A percentile compares a stretch with the other conserved stretches of the same genome.
Conservation (phyloP, 805 yeast genomes). For the Yarrowia sp. region DNA sequence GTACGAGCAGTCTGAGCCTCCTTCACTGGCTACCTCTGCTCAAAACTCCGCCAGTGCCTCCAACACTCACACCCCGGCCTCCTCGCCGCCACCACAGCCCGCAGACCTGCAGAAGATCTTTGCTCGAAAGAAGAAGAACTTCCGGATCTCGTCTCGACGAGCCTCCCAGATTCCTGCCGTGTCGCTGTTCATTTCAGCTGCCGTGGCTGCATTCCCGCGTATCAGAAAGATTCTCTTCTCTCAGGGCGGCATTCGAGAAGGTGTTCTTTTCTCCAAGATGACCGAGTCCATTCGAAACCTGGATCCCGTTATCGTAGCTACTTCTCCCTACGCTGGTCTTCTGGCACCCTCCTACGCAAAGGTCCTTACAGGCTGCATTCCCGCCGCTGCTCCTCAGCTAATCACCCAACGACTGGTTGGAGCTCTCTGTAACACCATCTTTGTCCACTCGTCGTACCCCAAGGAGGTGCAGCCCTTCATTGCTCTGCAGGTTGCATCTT, state of each 20-base stretch:
- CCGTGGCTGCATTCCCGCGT: conserved; percentile 65
- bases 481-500: conserved; percentile 72
- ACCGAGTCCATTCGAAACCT: conserved; percentile 64
- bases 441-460: conserved; percentile 78
- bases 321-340: conserved; percentile 74
- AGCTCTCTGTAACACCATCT: conserved; percentile 75
- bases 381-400: conserved; percentile 63
- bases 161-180: conserved; percentile 74
- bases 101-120: conserved; percentile 34
- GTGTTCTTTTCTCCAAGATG: conserved; percentile 68
- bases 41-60: conserved; percentile 44
- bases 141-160: conserved; percentile 70
- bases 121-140: conserved; percentile 54
- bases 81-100: conserved; percentile 37
- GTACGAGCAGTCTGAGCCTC: conserved; percentile 34
- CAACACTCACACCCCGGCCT: conserved; percentile 47
- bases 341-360: conserved; percentile 64
- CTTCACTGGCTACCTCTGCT: conserved; percentile 27
- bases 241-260: conserved; percentile 83
- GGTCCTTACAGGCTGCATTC: conserved; percentile 63
- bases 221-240: conserved; percentile 70
- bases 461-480: conserved; percentile 79
- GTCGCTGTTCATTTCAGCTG: conserved; percentile 66
- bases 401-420: conserved; percentile 67
- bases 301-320: conserved; percentile 73